Percentiles rank a stretch among this genome's conserved stretches.
Evolutionary conservation across 495 filamentous ascomycete species (phyloP).

Genomic region (Penicillium dipodomyicola): DNA sequence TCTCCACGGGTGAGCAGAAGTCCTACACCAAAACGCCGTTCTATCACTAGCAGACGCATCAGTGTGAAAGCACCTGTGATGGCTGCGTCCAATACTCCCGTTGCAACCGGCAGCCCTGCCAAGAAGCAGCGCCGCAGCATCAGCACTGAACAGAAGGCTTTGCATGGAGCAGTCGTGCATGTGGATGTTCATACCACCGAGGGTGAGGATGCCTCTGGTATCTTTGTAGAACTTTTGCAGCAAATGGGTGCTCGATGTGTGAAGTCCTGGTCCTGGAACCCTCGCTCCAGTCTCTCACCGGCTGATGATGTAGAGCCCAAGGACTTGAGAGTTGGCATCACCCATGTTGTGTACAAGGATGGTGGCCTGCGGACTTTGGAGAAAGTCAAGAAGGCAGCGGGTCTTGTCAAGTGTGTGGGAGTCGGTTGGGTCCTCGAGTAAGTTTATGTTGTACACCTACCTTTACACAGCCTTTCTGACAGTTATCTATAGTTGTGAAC

Average conservation of each 20-base stretch:
- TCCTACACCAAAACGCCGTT: constrained; percentile 27
- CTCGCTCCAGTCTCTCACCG: constrained; percentile 42
- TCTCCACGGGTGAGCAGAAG: constrained; percentile 20
- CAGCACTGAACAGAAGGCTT: constrained; percentile 26
- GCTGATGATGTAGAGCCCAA: constrained; percentile 32
- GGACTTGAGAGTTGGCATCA: constrained; percentile 70
- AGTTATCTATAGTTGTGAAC: constrained; percentile 61
- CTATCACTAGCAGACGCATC: constrained; percentile 16
- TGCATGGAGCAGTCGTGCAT: constrained; percentile 77
- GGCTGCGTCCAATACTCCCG: constrained; percentile 16
- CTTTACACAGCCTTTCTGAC: neutral
- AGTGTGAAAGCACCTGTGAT: constrained; percentile 11
- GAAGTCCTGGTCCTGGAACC: constrained; percentile 84
- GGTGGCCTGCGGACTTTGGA: constrained; percentile 82
- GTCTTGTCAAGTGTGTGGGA: constrained; percentile 78
- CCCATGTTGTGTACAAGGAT: constrained; percentile 95
- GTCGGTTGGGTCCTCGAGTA: constrained; percentile 88
- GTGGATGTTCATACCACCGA: constrained; percentile 93
- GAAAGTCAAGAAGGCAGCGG: constrained; percentile 73
- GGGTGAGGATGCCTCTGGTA: constrained; percentile 77
- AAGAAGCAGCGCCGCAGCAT: constrained; percentile 34
- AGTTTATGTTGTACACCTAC: constrained; percentile 26
- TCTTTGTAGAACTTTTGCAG: constrained; percentile 77
- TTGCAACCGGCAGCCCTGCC: constrained; percentile 27
- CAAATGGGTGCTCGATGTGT: constrained; percentile 86